Base-by-base conservation (phyloP, 2,329 filamentous ascomycete genomes). In the Penicillium expansum region DNA sequence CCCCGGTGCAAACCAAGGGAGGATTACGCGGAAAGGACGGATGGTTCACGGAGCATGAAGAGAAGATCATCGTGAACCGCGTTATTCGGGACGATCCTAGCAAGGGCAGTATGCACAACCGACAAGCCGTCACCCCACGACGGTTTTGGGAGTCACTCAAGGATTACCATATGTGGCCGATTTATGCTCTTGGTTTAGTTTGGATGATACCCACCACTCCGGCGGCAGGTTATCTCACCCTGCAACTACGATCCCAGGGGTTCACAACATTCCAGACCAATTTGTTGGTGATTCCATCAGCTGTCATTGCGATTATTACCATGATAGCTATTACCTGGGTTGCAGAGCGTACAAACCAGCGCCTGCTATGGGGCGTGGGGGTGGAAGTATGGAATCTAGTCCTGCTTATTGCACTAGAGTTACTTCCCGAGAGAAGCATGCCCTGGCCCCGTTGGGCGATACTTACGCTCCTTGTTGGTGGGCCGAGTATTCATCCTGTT, bases 11-110 rank as follows among this genome's bases (percentile, higher is more conserved):
- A 50, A 90, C 87, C 7, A 82, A 79, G 18, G 79, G 80, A n/a
- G 71, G 78, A 39, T 79, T 89, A 57, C 83, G 82, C 52, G 81
- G 83, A 4, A 83, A 82, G 32, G 60, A 78, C 29, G 85, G 86
- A 4, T 86, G 85, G 86, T 87, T 86, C 68, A 81, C 75, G 0
- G 85, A 87, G 66, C 77, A 80, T 0, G 83, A 89, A 66, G 86
- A 88, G 65, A 79, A 82, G 51, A 87, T 89, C 64, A 83, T 89
- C 80, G 79, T 86, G 16, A 89, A 87, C 65, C 79, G 80, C 18
- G 76, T 85, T 20, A 68, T 82, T n/a, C 72, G 79, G 8, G 79
- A 82, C 48, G 79, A 82, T 51, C 79, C 80, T 0, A 76, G 74
- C 29, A 83, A 83, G 60, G 80, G 80, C 14, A 79, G 77, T 59